Evolutionary conservation across 352 stramenopile species (phyloP), one percentile per base, ranked within the genome.

Genomic region (Phytopythium aichiense): DNA sequence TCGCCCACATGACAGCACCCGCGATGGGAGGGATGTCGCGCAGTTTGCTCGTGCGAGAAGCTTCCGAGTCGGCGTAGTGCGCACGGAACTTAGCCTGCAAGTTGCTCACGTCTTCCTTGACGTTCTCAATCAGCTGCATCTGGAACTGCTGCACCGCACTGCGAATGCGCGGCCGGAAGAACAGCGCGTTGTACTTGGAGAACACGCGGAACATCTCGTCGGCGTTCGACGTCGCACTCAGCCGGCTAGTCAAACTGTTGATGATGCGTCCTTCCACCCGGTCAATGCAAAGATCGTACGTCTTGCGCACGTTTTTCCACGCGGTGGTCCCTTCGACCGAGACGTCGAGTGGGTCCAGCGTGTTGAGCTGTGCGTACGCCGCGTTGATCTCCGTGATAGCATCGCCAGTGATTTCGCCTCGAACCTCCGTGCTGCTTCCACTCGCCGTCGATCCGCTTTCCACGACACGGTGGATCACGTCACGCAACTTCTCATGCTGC

Each of bases 121-220:
- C 97, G 31, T 98, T 99, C 63, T 97, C 93, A 62, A 99, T 98
- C 9, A 99, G 83, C 64, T 98, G 91, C 72, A 98, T 97, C 69
- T 99, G 97, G 72, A 99, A 99, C 82, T 99, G 96, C 65, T 99
- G 98, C 31, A 99, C 97, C 6, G 97, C 96, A 33, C 83, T 94
- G 25, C 90, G 90, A 66, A 98, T 97, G 20, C 96, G 90, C 48
- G 95, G 97, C 16, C 97, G 89, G 52, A 98, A 97, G 66, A 99
- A 96, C 30, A 99, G 86, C 43, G 95, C 92, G 60, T 99, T 99
- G 79, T 99, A 99, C 65, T 97, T 96, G 20, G 91, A 96, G 66
- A 99, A 99, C 7, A 99, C 96, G 12, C 89, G 81, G 59, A 98
- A 98, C 94, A 98, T 98, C 61, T 98, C 91, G 61, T 98, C 94